Percentiles rank a stretch among this genome's conserved stretches.
Evolutionary conservation across 495 filamentous ascomycete species (phyloP).

Genomic region (Aspergillus diversus): DNA sequence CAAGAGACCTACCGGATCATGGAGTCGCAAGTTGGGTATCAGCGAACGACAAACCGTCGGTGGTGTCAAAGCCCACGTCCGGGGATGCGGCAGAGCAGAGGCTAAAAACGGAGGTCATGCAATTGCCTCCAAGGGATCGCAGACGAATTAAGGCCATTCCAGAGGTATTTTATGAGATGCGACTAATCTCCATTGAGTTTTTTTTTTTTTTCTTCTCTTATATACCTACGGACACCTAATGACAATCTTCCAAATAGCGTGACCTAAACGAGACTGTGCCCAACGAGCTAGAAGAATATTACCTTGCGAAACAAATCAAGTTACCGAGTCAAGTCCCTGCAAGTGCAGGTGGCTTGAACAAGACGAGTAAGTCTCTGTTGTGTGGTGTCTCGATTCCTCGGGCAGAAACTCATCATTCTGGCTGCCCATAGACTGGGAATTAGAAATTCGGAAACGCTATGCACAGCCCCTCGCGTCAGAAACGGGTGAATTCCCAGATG

Average conservation of each 20-base stretch:
- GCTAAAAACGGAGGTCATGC: constrained; percentile 93
- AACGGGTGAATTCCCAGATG: constrained; percentile 90
- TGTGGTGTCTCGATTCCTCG: not conserved
- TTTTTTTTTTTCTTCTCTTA: not conserved
- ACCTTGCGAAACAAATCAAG: constrained; percentile 67
- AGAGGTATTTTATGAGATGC: constrained; percentile 45
- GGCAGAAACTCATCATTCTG: constrained; percentile 27
- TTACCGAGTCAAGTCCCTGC: constrained; percentile 75
- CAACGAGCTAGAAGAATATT: constrained; percentile 70
- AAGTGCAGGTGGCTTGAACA: constrained; percentile 80
- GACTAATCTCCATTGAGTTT: too few relatives aligned
- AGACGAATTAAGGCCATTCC: constrained; percentile 81
- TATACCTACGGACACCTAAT: constrained; percentile 23
- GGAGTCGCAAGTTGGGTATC: constrained; percentile 95
- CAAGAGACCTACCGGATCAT: constrained; percentile 85
- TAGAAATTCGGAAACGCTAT: constrained; percentile 93
- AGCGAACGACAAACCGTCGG: constrained; percentile 90
- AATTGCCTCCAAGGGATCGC: constrained; percentile 81
- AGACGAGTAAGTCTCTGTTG: constrained; percentile 71
- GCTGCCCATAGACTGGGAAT: constrained; percentile 68
- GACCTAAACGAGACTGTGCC: constrained; percentile 66
- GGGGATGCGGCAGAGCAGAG: constrained; percentile 90
- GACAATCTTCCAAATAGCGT: constrained; percentile 45
- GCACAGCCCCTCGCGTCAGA: constrained; percentile 83
- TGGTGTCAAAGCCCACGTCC: constrained; percentile 74